Percentiles rank a stretch among this genome's conserved stretches.
These are phyloP conservation scores for Sugiyamaella grinbergsii DNA, from an alignment of 1,139 yeast species.

Conservation along the genomic window DNA sequence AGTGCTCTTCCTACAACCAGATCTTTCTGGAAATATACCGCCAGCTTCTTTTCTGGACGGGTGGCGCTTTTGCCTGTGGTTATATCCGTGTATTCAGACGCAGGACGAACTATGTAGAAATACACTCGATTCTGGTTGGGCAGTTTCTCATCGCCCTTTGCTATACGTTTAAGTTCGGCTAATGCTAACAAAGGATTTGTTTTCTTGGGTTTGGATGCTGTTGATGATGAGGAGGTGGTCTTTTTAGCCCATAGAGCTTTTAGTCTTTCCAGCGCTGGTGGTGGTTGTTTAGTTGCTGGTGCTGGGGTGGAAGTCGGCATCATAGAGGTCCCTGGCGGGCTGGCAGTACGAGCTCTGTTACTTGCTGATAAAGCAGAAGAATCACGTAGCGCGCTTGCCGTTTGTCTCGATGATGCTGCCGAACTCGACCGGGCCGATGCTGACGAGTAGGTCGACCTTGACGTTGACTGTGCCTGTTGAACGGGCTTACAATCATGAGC, in stretches of 20 bases:
- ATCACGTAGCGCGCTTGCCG: conserved; percentile 1
- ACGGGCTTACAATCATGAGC: conserved; percentile 49
- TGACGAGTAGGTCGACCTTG: conserved; percentile 10
- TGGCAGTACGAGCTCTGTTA: conserved; percentile 5
- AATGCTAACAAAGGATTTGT: conserved; percentile 39
- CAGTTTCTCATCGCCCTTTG: conserved; percentile 70
- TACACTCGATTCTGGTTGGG: conserved; percentile 60
- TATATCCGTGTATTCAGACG: conserved; percentile 45
- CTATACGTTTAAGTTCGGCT: conserved; percentile 52
- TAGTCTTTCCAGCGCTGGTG: conserved; percentile 25
- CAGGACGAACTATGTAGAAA: conserved; percentile 51
- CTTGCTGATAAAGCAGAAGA: conserved; percentile 10
- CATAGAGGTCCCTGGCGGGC: neutral
- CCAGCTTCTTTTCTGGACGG: conserved; percentile 39
- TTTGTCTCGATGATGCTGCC: neutral
- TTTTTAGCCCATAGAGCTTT: conserved; percentile 29
- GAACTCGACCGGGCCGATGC: neutral
- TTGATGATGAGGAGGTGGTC: conserved; percentile 11
- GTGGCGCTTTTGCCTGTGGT: conserved; percentile 37
- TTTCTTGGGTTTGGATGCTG: conserved; percentile 19
- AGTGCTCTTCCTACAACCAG: conserved; percentile 81
- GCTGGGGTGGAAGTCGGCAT: conserved; percentile 16
- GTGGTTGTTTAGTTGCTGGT: conserved; percentile 13
- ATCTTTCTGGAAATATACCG: conserved; percentile 57
- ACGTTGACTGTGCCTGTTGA: too few relatives aligned